Conservation (phyloP, 352 stramenopile species). For the Aphanomyces stellatus region DNA sequence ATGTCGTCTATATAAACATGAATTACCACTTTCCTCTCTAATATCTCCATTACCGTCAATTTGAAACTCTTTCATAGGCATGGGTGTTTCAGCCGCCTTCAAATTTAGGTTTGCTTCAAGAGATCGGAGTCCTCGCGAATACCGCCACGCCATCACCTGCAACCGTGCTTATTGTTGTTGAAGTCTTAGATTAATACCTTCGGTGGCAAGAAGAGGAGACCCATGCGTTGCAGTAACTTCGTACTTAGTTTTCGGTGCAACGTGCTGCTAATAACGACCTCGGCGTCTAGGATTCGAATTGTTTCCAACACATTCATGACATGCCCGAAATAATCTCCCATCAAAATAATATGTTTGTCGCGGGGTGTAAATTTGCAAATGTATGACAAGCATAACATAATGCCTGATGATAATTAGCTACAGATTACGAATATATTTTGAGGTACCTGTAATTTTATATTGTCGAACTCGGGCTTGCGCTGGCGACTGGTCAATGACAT, state of each 20-base stretch:
- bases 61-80: neutral
- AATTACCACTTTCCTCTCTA: neutral
- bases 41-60: neutral
- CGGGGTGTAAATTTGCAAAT: slow-evolving; percentile 71
- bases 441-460: slow-evolving; percentile 55
- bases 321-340: slow-evolving; percentile 59
- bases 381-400: slow-evolving; percentile 72
- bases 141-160: slow-evolving; percentile 90
- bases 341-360: slow-evolving; percentile 57
- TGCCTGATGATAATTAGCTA: slow-evolving; percentile 19
- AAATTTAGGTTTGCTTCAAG: slow-evolving; percentile 89
- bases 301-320: slow-evolving; percentile 62
- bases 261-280: slow-evolving; percentile 44
- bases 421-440: neutral
- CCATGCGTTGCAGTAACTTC: slow-evolving; percentile 95
- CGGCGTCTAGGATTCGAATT: slow-evolving; percentile 44
- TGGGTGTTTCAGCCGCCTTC: neutral
- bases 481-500: neutral
- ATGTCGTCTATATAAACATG: slow-evolving; percentile 35
- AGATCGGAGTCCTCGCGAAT: slow-evolving; percentile 88
- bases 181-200: no score
- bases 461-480: slow-evolving; percentile 37
- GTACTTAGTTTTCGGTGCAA: slow-evolving; percentile 92
- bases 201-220: slow-evolving; percentile 91
- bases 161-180: no score